Evolutionary conservation across 2,329 filamentous ascomycete species (phyloP).

Genomic region (Microcyclospora tardicrescens): DNA sequence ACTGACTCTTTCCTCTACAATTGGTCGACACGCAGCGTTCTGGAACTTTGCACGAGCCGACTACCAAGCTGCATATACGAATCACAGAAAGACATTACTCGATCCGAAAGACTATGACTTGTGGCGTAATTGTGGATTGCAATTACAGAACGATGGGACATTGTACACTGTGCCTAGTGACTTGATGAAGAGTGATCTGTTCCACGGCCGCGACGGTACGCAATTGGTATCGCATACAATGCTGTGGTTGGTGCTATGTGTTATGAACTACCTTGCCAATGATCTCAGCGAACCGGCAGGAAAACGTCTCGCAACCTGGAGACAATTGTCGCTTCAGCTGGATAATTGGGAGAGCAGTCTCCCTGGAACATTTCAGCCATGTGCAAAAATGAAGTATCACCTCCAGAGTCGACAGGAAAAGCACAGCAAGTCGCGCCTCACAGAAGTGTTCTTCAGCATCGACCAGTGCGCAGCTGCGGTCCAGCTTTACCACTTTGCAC

Average conservation of each 20-base stretch:
- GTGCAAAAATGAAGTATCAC: slow-evolving; percentile 28
- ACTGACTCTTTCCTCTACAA: slow-evolving; percentile 34
- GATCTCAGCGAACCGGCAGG: slow-evolving; percentile 33
- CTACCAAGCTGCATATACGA: slow-evolving; percentile 36
- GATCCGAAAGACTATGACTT: slow-evolving; percentile 48
- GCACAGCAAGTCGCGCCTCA: slow-evolving; percentile 10
- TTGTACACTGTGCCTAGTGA: slow-evolving; percentile 30
- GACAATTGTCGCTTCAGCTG: slow-evolving; percentile 42
- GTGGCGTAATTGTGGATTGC: slow-evolving; percentile 51
- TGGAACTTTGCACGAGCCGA: slow-evolving; percentile 51
- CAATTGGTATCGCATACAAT: slow-evolving; percentile 47
- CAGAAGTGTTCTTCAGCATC: slow-evolving; percentile 51
- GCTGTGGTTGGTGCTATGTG: slow-evolving; percentile 51
- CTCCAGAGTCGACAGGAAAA: slow-evolving; percentile 2
- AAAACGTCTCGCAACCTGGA: slow-evolving; percentile 32
- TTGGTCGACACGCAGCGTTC: slow-evolving; percentile 47
- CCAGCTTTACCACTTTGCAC: slow-evolving; percentile 52
- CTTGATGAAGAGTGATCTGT: slow-evolving; percentile 43
- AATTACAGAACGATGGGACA: slow-evolving; percentile 39
- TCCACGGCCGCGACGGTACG: slow-evolving; percentile 12
- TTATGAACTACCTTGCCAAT: slow-evolving; percentile 49
- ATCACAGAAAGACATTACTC: slow-evolving; percentile 45
- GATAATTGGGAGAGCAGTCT: slow-evolving; percentile 46
- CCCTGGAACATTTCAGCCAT: slow-evolving; percentile 48
- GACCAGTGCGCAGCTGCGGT: slow-evolving; percentile 52